These are phyloP conservation scores for Phialophora tarda DNA, from an alignment of 2,329 filamentous ascomycete genomes.

Conservation along the genomic window DNA sequence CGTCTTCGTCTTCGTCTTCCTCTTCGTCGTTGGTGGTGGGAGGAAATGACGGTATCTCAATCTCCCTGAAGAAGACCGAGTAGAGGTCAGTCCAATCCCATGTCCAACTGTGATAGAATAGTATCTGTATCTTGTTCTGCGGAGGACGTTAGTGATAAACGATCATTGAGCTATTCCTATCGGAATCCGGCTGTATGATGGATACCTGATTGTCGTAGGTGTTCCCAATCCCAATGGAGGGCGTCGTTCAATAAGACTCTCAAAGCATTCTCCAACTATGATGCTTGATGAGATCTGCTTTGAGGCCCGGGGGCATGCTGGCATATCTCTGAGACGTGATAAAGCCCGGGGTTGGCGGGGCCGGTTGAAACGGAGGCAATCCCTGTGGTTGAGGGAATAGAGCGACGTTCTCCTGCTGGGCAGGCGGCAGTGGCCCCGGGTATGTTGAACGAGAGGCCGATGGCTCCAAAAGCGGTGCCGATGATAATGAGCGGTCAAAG, in stretches of 20 bases:
- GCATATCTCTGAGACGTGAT: background rate
- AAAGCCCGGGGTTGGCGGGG: background rate
- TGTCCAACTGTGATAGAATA: background rate
- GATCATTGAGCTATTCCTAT: background rate
- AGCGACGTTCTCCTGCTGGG: background rate
- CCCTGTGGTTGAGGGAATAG: background rate
- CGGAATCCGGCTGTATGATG: background rate
- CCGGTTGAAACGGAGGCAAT: background rate
- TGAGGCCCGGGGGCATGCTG: background rate
- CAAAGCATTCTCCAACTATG: background rate
- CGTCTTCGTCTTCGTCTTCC: background rate
- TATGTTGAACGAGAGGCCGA: background rate
- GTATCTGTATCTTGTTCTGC: background rate
- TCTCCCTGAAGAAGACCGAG: background rate
- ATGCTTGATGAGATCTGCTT: background rate
- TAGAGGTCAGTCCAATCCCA: background rate
- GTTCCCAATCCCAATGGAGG: background rate
- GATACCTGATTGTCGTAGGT: background rate
- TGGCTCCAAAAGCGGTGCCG: background rate
- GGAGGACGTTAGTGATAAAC: background rate
- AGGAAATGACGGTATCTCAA: background rate
- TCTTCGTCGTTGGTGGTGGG: background rate
- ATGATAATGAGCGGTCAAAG: conserved; percentile 9
- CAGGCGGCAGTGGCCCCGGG: background rate
- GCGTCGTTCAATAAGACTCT: background rate